Evolutionary conservation across 352 stramenopile species (phyloP).

Genomic region (Pythium brachiatum): DNA sequence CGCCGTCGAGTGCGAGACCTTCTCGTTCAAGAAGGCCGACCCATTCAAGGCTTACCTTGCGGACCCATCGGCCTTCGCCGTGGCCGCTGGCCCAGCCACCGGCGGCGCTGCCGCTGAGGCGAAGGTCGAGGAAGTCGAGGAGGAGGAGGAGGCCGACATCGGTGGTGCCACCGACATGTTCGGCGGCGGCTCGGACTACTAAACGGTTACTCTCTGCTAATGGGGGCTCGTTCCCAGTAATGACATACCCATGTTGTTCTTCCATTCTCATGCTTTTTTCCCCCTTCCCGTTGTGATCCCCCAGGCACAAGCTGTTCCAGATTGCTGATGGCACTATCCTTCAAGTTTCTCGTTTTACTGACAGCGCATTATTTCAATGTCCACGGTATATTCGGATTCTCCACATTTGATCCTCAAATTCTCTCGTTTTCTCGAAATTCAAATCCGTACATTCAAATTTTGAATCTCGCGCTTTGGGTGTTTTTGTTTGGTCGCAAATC

Average conservation of each 20-base stretch:
- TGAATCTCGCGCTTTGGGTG: constrained; percentile 28
- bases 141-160: constrained; percentile 83
- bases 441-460: constrained; percentile 32
- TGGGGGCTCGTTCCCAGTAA: constrained; percentile 4
- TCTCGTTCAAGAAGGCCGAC: constrained; percentile 98
- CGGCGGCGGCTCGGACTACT: constrained; percentile 70
- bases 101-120: constrained; percentile 66
- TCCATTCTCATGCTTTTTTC: not conserved
- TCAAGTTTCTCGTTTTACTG: not conserved
- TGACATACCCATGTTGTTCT: constrained; percentile 14
- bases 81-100: constrained; percentile 78
- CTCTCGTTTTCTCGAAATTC: constrained; percentile 11
- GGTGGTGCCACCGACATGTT: constrained; percentile 89
- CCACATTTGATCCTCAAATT: not conserved
- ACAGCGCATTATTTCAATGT: not conserved
- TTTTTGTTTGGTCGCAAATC: constrained; percentile 26
- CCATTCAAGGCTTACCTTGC: constrained; percentile 96
- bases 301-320: too few species aligned
- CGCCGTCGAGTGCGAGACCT: constrained; percentile 93
- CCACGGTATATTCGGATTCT: not conserved
- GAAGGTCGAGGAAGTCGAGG: constrained; percentile 59
- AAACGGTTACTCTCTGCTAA: constrained; percentile 25
- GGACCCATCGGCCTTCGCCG: constrained; percentile 92
- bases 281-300: not conserved
- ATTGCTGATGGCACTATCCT: not conserved